Conservation (phyloP, 768 basidiomycete species). For the Gelatoporia subvermispora region DNA sequence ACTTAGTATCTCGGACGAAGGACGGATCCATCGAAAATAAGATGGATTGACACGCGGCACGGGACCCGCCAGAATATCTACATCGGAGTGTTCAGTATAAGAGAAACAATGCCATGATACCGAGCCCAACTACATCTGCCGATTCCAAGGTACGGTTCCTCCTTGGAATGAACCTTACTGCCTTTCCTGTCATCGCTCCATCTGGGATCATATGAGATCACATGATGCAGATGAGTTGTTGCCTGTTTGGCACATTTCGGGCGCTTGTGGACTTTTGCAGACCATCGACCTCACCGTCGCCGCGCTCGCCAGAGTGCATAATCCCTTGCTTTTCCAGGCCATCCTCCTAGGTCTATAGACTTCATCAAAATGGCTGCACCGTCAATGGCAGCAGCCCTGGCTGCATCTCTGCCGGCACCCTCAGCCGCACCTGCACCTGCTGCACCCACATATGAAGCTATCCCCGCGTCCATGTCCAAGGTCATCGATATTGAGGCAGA, state of each 20-base stretch:
- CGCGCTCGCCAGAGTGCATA: too few relatives aligned
- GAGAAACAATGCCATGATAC: too few relatives aligned
- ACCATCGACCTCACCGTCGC: neutral
- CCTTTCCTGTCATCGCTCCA: too few relatives aligned
- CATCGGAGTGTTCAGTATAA: too few relatives aligned
- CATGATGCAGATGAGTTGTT: conserved; percentile 14
- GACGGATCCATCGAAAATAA: too few relatives aligned
- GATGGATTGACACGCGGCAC: too few relatives aligned
- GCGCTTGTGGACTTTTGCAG: neutral
- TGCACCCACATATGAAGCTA: conserved; percentile 74
- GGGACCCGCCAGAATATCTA: too few relatives aligned
- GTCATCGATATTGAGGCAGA: conserved; percentile 91
- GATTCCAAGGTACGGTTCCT: too few relatives aligned
- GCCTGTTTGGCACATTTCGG: conserved; percentile 11
- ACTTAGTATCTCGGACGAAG: too few relatives aligned
- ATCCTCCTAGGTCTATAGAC: neutral
- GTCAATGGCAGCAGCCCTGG: conserved; percentile 91
- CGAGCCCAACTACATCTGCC: too few relatives aligned
- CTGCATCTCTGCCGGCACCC: conserved; percentile 74
- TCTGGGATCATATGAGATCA: neutral
- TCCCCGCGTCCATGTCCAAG: conserved; percentile 90
- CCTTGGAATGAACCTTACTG: too few relatives aligned
- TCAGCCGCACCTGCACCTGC: conserved; percentile 55
- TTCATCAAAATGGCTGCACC: conserved; percentile 26
- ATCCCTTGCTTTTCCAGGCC: neutral